Base-by-base conservation (phyloP, 2,329 filamentous ascomycete genomes). In the Nemania bipapillata region DNA sequence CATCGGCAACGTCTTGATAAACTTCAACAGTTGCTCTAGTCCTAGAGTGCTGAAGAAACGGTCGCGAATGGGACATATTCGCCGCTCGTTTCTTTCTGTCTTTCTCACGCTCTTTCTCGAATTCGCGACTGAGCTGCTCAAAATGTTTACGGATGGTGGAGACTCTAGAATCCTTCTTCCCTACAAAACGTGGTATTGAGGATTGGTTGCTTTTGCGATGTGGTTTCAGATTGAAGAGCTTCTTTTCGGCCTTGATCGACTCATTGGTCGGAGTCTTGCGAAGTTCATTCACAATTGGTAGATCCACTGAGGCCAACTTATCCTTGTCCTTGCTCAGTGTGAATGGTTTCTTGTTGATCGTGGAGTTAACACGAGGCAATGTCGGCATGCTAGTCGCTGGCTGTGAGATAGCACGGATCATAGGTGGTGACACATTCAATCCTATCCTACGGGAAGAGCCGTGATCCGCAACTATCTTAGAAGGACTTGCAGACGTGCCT, bases 1-100 rank as follows among this genome's bases (percentile, higher is more conserved):
- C 96, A 79, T 97, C 94, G 65, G 94, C 91, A 4, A 97, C 93
- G 79, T 97, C 93, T 73, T 92, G 92, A 78, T 98, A 99, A 8
- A 99, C 94, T 79, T 98, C 93, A 17, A 99, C 94, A 68, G 96
- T 95, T 6, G 96, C 94, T 75, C 94, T 96, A n/a, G 95, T 96
- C 20, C 93, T 94, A 47, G 94, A 93, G 72, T 96, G 89, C 22
- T 96, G 95, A 24, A 89, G 81, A 78, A 95, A 95, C 0, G 93
- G 93, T 70, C 94, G 88, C 15, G 93, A 92, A 78, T 87, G 85
- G 24, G 88, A 86, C 77, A 91, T 90, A 76, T 90, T 93, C 53
- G 92, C 92, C 28, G 93, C 92, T 67, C 93, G 86, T 78, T 94
- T 91, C 75, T 91, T 91, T 72, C 92, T 89, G 79, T 98, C 95